Evolutionary conservation across 106 monocot genomes (phyloP), one percentile per base, ranked within the genome.

Genomic region (Dioscorea dumetorum): DNA sequence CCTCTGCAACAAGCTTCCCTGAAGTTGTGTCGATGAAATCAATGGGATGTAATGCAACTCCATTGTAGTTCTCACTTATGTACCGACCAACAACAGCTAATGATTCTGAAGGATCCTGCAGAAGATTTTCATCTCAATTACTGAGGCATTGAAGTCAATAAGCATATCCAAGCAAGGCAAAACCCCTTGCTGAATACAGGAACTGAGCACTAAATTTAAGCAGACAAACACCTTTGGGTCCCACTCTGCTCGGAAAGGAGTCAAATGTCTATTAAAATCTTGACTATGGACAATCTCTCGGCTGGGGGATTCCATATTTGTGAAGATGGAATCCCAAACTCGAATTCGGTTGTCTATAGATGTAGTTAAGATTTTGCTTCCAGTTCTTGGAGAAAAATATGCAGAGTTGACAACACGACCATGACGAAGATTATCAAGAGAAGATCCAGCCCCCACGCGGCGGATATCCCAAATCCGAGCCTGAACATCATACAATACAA

Each of bases 261-360:
- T 95, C 73, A 91, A 67, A 63, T 95, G 91, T 19, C 95, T 72
- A 61, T 88, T 91, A 73, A 91, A 95, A 80, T 95, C 91, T 77
- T 95, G 91, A 59, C 95, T 95, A 68, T 91, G 95, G 34, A 91
- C 83, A 48, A 95, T 91, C 67, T 95, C 91, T 84, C 91, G 76
- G 54, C 80, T 88, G 66, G 95, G 86, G 18, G 50, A 58, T 61
- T 78, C 79, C 75, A 95, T 76, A 78, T 88, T 64, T 59, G 88
- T 78, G 82, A 88, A 88, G 50, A 95, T 84, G 58, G 83, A 95
- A 79, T 95, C 95, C 91, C 95, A 95, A 32, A 95, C 88, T 71
- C 88, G 70, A 41, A 95, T 95, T 12, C 95, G 80, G 60, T 95
- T 91, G 72, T 95, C 95, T 69, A 86, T 83, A 60, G 82, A 88